A percentile compares a stretch with the other conserved stretches of the same genome.
These are phyloP conservation scores for Coemansia sp. DNA, from an alignment of 192 early-diverging fungal genomes.

Conservation along the genomic window DNA sequence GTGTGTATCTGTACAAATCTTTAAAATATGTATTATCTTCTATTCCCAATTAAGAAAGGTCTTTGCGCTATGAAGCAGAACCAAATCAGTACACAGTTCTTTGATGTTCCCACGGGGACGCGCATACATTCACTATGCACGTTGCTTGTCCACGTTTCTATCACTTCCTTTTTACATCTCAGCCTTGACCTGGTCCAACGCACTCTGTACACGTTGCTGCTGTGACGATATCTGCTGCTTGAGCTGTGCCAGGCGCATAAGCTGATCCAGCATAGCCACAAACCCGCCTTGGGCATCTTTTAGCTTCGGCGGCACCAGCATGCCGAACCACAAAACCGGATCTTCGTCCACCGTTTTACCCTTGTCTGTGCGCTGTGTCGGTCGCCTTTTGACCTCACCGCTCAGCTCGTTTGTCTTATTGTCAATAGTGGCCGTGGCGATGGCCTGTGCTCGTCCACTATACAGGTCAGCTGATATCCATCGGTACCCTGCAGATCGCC, in stretches of 20 bases:
- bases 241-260: slow-evolving; percentile 35
- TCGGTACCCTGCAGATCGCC: slow-evolving; percentile 42
- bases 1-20: too few relatives aligned
- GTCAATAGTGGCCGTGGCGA: slow-evolving; percentile 22
- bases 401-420: not conserved
- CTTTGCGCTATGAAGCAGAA: too few relatives aligned
- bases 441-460: slow-evolving; percentile 30
- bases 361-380: not conserved
- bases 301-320: slow-evolving; percentile 47
- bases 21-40: too few relatives aligned
- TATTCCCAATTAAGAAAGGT: too few relatives aligned
- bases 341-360: slow-evolving; percentile 8
- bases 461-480: slow-evolving; percentile 46
- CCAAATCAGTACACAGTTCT: too few relatives aligned
- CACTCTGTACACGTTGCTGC: not conserved
- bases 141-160: too few relatives aligned
- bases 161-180: not conserved
- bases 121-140: too few relatives aligned
- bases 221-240: slow-evolving; percentile 1
- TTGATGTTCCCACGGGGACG: too few relatives aligned
- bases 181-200: not conserved
- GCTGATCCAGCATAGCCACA: slow-evolving; percentile 17
- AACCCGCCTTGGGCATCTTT: slow-evolving; percentile 44
- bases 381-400: not conserved
- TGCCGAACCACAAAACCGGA: slow-evolving; percentile 51